Percentiles rank a stretch among this genome's conserved stretches.
These are phyloP conservation scores for Skeletonema menzelii DNA, from an alignment of 108 stramenopile species.

Conservation along the genomic window DNA sequence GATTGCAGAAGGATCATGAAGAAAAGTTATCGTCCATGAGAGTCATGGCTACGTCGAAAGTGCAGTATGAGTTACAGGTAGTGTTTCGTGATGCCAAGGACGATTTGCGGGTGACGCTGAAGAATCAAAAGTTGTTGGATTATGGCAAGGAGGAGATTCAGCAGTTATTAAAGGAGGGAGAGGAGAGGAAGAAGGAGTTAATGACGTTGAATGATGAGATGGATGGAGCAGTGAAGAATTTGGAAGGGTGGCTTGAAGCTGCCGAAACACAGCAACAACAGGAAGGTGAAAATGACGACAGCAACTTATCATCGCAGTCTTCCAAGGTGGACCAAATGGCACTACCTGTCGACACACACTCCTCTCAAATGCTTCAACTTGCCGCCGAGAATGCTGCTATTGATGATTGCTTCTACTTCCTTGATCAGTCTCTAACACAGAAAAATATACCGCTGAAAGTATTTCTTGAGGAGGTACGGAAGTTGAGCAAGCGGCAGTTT, in stretches of 20 bases:
- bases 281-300: slow-evolving; percentile 31
- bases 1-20: slow-evolving; percentile 24
- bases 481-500: slow-evolving; percentile 81
- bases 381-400: slow-evolving; percentile 73
- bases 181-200: slow-evolving; percentile 40
- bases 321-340: slow-evolving; percentile 36
- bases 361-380: slow-evolving; percentile 76
- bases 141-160: slow-evolving; percentile 45
- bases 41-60: slow-evolving; percentile 49
- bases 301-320: background rate
- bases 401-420: slow-evolving; percentile 82
- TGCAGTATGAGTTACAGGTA: slow-evolving; percentile 26
- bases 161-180: slow-evolving; percentile 23
- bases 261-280: slow-evolving; percentile 16
- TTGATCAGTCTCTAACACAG: slow-evolving; percentile 72
- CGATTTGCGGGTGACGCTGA: slow-evolving; percentile 47
- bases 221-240: slow-evolving; percentile 48
- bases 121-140: slow-evolving; percentile 56
- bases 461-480: slow-evolving; percentile 78
- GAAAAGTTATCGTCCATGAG: slow-evolving; percentile 40
- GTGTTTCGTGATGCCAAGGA: slow-evolving; percentile 38
- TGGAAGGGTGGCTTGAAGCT: slow-evolving; percentile 55
- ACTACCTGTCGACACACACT: slow-evolving; percentile 51
- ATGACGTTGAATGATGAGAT: slow-evolving; percentile 39
- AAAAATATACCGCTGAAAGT: slow-evolving; percentile 65